These are phyloP conservation scores for Thielaviopsis punctulata DNA, from an alignment of 2,329 filamentous ascomycete species.

Conservation along the genomic window DNA sequence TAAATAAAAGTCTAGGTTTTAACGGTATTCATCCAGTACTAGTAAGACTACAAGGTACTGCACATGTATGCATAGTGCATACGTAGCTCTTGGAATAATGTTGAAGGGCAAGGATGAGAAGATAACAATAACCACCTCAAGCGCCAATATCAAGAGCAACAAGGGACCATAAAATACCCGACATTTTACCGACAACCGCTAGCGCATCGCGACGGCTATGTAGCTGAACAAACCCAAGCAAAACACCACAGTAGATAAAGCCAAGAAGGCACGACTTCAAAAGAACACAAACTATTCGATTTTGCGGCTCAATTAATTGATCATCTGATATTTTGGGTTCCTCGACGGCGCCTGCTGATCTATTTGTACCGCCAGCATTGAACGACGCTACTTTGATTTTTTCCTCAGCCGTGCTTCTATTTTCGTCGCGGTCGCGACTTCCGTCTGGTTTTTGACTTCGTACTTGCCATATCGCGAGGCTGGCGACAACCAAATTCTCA, in stretches of 20 bases:
- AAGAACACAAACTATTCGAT: not conserved
- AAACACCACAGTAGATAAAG: not conserved
- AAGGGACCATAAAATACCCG: not conserved
- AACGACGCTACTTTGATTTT: not conserved
- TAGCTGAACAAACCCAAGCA: not conserved
- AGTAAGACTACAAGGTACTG: too few relatives aligned
- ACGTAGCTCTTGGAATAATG: too few relatives aligned
- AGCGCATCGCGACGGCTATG: not conserved
- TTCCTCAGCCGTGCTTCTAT: too few relatives aligned
- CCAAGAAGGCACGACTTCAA: not conserved
- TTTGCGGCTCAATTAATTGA: not conserved
- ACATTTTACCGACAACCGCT: not conserved
- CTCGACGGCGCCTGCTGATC: not conserved
- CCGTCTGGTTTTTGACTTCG: not conserved
- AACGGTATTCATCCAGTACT: too few relatives aligned
- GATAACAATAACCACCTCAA: too few relatives aligned
- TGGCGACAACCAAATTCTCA: not conserved
- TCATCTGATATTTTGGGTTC: too few relatives aligned
- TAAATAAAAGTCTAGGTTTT: constrained; percentile 15
- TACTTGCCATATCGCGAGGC: not conserved
- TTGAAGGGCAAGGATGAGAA: too few relatives aligned
- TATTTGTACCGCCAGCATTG: not conserved
- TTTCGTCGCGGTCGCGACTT: not conserved
- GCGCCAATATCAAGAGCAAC: not conserved
- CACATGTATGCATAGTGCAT: too few relatives aligned